These are phyloP conservation scores for Plasmopara muralis DNA, from an alignment of 352 stramenopile species.

Conservation along the genomic window DNA sequence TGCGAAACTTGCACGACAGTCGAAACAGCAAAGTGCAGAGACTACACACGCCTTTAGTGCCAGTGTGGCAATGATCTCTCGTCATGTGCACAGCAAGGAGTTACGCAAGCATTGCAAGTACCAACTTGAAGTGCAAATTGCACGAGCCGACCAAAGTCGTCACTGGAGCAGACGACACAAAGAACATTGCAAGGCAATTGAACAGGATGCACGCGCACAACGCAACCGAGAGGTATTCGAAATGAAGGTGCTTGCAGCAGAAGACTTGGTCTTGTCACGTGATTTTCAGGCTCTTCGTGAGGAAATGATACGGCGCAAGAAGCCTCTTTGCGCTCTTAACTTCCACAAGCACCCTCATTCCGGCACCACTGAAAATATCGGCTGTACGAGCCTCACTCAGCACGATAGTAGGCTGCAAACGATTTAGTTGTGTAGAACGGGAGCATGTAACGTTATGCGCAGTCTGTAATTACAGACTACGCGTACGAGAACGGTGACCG, in stretches of 20 bases:
- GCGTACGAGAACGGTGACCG: conserved; percentile 51
- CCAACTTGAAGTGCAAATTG: conserved; percentile 34
- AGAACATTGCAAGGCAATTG: conserved; percentile 47
- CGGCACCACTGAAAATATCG: conserved; percentile 54
- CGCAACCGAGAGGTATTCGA: conserved; percentile 37
- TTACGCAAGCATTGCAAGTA: conserved; percentile 39
- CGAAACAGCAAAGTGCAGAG: conserved; percentile 34
- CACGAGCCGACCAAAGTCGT: conserved; percentile 39
- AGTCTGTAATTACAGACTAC: conserved; percentile 71
- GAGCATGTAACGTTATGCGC: conserved; percentile 56
- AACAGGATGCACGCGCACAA: conserved; percentile 31
- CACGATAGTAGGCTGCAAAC: conserved; percentile 31
- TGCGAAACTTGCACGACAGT: conserved; percentile 23
- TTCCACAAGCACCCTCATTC: conserved; percentile 66
- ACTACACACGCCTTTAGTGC: conserved; percentile 53
- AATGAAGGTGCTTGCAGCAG: conserved; percentile 52
- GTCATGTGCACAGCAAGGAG: conserved; percentile 65
- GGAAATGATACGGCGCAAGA: conserved; percentile 40
- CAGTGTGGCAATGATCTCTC: conserved; percentile 72
- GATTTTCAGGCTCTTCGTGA: conserved; percentile 40
- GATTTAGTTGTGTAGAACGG: conserved; percentile 40
- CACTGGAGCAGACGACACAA: conserved; percentile 40
- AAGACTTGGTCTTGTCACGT: conserved; percentile 39
- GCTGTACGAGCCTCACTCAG: conserved; percentile 53
- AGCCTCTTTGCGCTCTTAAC: conserved; percentile 51